Evolutionary conservation across 129 eudicot species (phyloP).

Genomic region (Apium graveolens): DNA sequence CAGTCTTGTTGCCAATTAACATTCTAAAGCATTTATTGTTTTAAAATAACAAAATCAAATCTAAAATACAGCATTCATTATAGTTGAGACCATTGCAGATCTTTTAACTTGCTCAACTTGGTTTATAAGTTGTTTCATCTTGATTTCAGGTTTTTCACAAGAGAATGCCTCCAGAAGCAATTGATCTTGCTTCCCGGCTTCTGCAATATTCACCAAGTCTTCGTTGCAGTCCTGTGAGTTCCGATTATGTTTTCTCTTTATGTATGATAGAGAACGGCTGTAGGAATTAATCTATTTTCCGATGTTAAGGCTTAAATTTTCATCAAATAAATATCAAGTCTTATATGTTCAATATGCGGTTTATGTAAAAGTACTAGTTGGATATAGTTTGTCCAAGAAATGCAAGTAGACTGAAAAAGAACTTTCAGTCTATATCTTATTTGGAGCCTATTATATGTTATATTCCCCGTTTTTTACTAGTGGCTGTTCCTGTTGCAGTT

Average conservation of each 20-base stretch:
- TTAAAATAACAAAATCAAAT: neutral
- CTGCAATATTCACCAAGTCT: constrained; percentile 95
- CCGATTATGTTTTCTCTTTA: constrained; percentile 6
- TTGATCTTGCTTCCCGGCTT: constrained; percentile 87
- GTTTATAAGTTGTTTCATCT: neutral
- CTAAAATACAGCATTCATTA: neutral
- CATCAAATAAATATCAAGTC: neutral
- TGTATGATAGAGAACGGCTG: neutral
- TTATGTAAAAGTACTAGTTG: neutral
- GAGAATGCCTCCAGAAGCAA: constrained; percentile 97
- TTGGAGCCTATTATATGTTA: neutral
- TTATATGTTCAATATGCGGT: neutral
- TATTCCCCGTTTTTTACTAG: constrained; percentile 2
- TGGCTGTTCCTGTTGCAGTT: constrained; percentile 41
- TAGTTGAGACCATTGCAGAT: neutral
- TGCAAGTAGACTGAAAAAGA: neutral
- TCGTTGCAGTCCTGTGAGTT: constrained; percentile 93
- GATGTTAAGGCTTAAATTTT: neutral
- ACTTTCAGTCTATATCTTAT: neutral
- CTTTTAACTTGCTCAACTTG: neutral
- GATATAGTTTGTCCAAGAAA: neutral
- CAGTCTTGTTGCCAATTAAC: neutral
- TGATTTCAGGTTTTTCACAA: constrained; percentile 77
- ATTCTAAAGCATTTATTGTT: neutral
- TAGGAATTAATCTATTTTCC: neutral